Evolutionary conservation across 2,329 filamentous ascomycete genomes (phyloP).

Genomic region (Cladosporium sp.): DNA sequence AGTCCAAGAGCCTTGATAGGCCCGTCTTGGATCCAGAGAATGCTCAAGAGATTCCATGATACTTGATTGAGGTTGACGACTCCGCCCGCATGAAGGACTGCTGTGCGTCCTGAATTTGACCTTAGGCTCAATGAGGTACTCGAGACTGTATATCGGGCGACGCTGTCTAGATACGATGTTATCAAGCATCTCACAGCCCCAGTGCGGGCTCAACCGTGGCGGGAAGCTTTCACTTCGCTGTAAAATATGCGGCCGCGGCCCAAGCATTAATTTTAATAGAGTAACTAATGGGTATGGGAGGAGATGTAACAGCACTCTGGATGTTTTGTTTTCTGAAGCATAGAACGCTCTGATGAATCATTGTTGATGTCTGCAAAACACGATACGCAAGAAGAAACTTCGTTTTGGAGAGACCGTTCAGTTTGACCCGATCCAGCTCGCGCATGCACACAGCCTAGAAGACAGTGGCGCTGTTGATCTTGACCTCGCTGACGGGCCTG

Average conservation of each 20-base stretch:
- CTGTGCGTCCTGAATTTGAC: not conserved
- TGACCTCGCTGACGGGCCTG: slow-evolving; percentile 75
- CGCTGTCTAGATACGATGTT: too few species aligned
- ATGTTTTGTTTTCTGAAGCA: not conserved
- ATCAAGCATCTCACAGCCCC: too few species aligned
- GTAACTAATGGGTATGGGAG: not conserved
- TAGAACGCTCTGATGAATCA: not conserved
- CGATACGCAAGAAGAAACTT: not conserved
- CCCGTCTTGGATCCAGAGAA: not conserved
- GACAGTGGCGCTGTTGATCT: slow-evolving; percentile 53
- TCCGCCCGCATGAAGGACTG: not conserved
- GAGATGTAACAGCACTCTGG: not conserved
- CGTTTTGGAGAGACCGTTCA: not conserved
- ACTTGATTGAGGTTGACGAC: not conserved
- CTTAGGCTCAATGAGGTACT: not conserved
- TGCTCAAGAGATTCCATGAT: too few species aligned
- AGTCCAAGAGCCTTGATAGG: not conserved
- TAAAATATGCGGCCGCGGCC: too few species aligned
- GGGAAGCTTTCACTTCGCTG: too few species aligned
- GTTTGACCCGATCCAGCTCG: not conserved
- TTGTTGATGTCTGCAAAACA: not conserved
- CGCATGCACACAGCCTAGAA: slow-evolving; percentile 13
- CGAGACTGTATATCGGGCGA: too few species aligned
- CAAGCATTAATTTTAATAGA: too few species aligned
- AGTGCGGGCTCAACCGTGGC: too few species aligned